Evolutionary conservation across 192 early-diverging fungal genomes (phyloP).

Genomic region (Entomortierella parvispora): DNA sequence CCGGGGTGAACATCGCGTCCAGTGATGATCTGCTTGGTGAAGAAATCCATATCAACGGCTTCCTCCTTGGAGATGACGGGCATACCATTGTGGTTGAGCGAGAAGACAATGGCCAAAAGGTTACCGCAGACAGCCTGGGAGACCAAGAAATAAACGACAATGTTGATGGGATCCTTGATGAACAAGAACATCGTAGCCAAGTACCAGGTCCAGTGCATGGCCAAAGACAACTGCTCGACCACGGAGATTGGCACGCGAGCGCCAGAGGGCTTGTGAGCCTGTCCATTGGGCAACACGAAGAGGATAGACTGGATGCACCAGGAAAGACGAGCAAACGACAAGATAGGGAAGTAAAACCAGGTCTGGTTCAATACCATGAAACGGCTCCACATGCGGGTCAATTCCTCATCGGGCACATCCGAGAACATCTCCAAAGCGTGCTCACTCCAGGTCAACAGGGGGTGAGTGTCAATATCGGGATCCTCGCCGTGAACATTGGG

Average conservation of each 20-base stretch:
- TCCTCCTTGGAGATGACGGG: slow-evolving; percentile 75
- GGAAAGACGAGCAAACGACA: slow-evolving; percentile 78
- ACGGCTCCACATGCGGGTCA: slow-evolving; percentile 62
- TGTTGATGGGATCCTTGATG: slow-evolving; percentile 50
- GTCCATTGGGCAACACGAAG: slow-evolving; percentile 60
- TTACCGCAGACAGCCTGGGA: slow-evolving; percentile 76
- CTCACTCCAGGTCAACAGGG: slow-evolving; percentile 81
- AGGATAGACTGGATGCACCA: slow-evolving; percentile 76
- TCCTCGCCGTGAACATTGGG: slow-evolving; percentile 84
- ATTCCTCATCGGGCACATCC: slow-evolving; percentile 59
- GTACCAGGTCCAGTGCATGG: slow-evolving; percentile 78
- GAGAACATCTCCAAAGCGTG: slow-evolving; percentile 60
- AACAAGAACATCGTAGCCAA: slow-evolving; percentile 62
- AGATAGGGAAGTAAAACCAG: slow-evolving; percentile 76
- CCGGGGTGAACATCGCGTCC: slow-evolving; percentile 75
- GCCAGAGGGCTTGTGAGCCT: slow-evolving; percentile 56
- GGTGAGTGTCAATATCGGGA: slow-evolving; percentile 88
- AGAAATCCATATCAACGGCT: slow-evolving; percentile 76
- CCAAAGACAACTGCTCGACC: slow-evolving; percentile 65
- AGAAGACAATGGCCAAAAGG: slow-evolving; percentile 78
- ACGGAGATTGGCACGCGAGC: slow-evolving; percentile 51
- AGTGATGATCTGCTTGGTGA: slow-evolving; percentile 78
- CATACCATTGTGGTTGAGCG: slow-evolving; percentile 90
- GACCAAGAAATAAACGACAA: slow-evolving; percentile 67
- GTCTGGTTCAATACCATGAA: slow-evolving; percentile 74